These are phyloP conservation scores for Anisodus tanguticus DNA, from an alignment of 257 asterid genomes.

Conservation along the genomic window DNA sequence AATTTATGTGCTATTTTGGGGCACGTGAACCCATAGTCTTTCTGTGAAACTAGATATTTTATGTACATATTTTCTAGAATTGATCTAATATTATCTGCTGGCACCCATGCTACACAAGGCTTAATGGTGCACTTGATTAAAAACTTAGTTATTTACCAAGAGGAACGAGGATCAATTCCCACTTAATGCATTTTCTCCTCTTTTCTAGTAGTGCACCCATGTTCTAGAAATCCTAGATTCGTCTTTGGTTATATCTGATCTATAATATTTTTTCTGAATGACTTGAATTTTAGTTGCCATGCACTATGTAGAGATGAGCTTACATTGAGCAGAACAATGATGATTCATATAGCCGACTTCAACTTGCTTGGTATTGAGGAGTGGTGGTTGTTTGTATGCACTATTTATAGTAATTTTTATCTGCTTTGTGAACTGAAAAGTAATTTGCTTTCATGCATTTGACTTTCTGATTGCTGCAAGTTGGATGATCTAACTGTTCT, in stretches of 20 bases:
- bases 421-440: background rate
- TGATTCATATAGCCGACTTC: background rate
- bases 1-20: too few relatives aligned
- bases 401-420: background rate
- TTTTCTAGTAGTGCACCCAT: too few relatives aligned
- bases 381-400: background rate
- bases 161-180: too few relatives aligned
- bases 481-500: slow-evolving; percentile 16
- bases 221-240: too few relatives aligned
- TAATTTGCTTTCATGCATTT: slow-evolving; percentile 1
- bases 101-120: too few relatives aligned
- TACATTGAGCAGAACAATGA: background rate
- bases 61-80: too few relatives aligned
- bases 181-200: too few relatives aligned
- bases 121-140: too few relatives aligned
- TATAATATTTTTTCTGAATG: background rate
- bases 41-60: too few relatives aligned
- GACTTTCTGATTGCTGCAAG: background rate
- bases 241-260: background rate
- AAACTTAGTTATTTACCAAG: too few relatives aligned
- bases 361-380: slow-evolving; percentile 7
- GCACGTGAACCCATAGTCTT: too few relatives aligned
- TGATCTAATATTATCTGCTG: too few relatives aligned
- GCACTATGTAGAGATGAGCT: background rate
- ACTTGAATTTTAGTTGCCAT: background rate